Evolutionary conservation across 495 filamentous ascomycete genomes (phyloP), one percentile per base, ranked within the genome.

Genomic region (Tuber melanosporum): DNA sequence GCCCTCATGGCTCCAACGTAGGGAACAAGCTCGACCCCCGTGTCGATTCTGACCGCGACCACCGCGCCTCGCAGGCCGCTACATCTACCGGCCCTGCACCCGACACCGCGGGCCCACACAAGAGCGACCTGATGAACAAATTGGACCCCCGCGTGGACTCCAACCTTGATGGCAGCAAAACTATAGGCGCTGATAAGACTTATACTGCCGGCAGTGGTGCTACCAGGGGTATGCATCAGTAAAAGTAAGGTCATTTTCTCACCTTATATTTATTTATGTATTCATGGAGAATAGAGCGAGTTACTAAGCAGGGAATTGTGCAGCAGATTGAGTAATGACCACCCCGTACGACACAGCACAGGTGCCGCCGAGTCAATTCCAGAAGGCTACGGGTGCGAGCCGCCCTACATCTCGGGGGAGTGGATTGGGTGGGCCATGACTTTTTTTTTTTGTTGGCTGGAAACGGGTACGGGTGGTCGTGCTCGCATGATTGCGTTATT

Each of bases 1-100:
- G 71, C 14, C 49, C 74, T 22, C 44, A 80, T 70, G 45, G 62
- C 73, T 87, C 84, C 41, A 86, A 89, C 77, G 69, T 87, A 19
- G 52, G 83, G 45, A 88, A 90, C 85, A 89, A 89, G 83, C 44
- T 85, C 12, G 87, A 90, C 71, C 89, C 89, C 20, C 85, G 82
- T 8, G 78, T 82, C 52, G 72, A 79, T 72, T 78, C 71, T 41
- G 79, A 72, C 72, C 77, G 74, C 72, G 77, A 78, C 39, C 84
- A 84, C 74, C 83, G 84, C 75, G 80, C 83, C 22, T 83, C 39
- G 22, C 43, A 43, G 47, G 41, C 72, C 36, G 74, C 70, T 43
- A 74, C 49, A 19, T 43, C 72, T 44, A 78, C 75, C 36, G 82
- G 82, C 0, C 82, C 82, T 8, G 82, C 82, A 3, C 82, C 81